phyloP scores from a whole-genome alignment of 2,329 filamentous ascomycete genomes.

The Aspergillus sp. region DNA sequence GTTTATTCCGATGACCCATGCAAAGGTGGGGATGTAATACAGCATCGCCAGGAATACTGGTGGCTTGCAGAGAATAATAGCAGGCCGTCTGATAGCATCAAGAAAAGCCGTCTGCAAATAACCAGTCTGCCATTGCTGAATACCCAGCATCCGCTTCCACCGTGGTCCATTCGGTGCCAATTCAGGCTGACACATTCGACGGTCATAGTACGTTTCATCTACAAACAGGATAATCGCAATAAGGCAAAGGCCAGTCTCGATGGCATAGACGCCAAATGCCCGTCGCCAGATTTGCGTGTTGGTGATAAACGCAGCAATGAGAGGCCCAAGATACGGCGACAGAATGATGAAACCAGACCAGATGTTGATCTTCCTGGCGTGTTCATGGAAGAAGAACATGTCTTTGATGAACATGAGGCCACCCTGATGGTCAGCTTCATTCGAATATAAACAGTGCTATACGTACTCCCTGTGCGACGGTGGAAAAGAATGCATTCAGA shows the following conservation, averaged over 20 bases:
- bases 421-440: conserved; percentile 14
- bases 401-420: conserved; percentile 43
- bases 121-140: conserved; percentile 27
- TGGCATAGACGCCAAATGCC: conserved; percentile 32
- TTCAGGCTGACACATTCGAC: conserved; percentile 14
- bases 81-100: conserved; percentile 31
- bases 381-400: conserved; percentile 38
- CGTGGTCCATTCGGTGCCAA: conserved; percentile 21
- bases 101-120: conserved; percentile 23
- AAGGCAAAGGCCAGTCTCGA: conserved; percentile 27
- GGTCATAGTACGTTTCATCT: conserved; percentile 37
- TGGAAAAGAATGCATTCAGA: conserved; percentile 43
- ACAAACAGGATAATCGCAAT: conserved; percentile 28
- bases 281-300: conserved; percentile 31
- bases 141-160: conserved; percentile 30
- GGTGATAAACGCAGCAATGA: conserved; percentile 34
- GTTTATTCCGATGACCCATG: conserved; percentile 49
- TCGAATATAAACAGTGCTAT: background rate
- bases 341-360: conserved; percentile 34
- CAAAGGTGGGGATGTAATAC: conserved; percentile 39
- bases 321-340: conserved; percentile 27
- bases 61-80: conserved; percentile 34
- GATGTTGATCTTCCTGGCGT: conserved; percentile 37
- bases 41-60: conserved; percentile 30
- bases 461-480: conserved; percentile 34